These are phyloP conservation scores for Nemania serpens DNA, from an alignment of 2,329 filamentous ascomycete genomes.

Conservation along the genomic window DNA sequence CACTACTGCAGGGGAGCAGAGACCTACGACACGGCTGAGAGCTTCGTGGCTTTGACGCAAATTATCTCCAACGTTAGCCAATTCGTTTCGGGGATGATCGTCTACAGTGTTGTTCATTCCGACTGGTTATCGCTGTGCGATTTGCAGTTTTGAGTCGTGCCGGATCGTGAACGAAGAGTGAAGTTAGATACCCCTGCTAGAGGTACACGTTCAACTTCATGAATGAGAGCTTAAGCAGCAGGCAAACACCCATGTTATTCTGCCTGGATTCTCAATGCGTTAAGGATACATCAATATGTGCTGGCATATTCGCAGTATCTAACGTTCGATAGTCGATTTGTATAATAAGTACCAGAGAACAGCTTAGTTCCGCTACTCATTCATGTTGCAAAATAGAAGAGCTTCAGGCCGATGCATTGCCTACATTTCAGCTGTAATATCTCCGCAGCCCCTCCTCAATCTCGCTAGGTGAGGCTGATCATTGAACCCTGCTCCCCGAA, in stretches of 20 bases:
- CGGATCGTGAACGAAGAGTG: not conserved
- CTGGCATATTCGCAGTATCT: no score
- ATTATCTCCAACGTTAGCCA: not conserved
- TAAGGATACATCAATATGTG: no score
- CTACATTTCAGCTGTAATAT: not conserved
- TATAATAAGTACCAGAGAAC: no score
- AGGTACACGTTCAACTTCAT: not conserved
- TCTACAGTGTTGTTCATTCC: not conserved
- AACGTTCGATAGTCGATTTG: no score
- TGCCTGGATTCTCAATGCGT: no score
- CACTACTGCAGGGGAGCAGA: not conserved
- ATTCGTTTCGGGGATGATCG: not conserved
- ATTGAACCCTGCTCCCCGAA: not conserved
- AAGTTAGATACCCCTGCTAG: not conserved
- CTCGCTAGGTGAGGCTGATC: not conserved
- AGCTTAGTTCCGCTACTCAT: no score
- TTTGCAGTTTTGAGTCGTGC: not conserved
- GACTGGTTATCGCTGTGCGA: not conserved
- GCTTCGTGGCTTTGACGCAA: not conserved
- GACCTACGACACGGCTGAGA: not conserved
- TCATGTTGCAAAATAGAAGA: not conserved
- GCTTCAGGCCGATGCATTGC: not conserved
- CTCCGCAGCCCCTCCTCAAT: not conserved
- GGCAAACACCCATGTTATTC: no score
- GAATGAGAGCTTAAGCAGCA: not conserved